phyloP scores from a whole-genome alignment of 176 grass and related monocot genomes.

The bread wheat (Triticum aestivum) region DNA sequence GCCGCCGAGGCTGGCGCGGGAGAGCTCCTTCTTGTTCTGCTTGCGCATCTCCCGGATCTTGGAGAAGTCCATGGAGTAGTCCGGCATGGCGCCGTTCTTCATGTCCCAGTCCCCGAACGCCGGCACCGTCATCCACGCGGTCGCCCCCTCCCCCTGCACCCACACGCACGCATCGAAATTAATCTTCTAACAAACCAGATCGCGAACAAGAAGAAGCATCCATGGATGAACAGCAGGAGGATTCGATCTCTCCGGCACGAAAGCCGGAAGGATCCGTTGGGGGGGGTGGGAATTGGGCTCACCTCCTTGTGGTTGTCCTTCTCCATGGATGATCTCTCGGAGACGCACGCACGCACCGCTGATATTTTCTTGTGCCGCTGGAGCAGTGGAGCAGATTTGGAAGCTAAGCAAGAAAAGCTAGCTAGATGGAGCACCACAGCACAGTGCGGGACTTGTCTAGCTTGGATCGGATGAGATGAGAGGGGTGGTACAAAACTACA shows the following conservation, averaged over 20 bases:
- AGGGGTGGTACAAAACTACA: not conserved
- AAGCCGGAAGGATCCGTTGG: not conserved
- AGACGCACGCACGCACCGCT: not conserved
- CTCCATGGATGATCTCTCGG: constrained; percentile 52
- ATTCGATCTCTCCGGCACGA: not conserved
- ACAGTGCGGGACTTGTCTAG: constrained; percentile 35
- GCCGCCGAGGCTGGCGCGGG: constrained; percentile 64
- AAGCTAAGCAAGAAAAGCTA: not conserved
- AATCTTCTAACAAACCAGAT: not conserved
- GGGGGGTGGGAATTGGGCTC: not conserved
- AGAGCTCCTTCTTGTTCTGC: constrained; percentile 97
- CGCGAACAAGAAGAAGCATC: not conserved
- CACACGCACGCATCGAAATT: not conserved
- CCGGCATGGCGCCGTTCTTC: constrained; percentile 89
- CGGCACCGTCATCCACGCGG: constrained; percentile 83
- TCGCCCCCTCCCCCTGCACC: constrained; percentile 25
- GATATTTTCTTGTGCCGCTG: not conserved
- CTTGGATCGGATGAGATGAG: not conserved
- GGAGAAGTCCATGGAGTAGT: constrained; percentile 99
- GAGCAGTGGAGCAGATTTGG: constrained; percentile 30
- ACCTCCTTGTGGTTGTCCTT: constrained; percentile 80
- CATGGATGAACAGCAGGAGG: not conserved
- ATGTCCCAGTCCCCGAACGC: constrained; percentile 91
- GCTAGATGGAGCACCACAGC: not conserved
- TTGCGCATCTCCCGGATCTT: constrained; percentile 96